Percentiles rank a stretch among this genome's conserved stretches.
Conservation (phyloP, 305 asterid species). For the Solanum hybrid region DNA sequence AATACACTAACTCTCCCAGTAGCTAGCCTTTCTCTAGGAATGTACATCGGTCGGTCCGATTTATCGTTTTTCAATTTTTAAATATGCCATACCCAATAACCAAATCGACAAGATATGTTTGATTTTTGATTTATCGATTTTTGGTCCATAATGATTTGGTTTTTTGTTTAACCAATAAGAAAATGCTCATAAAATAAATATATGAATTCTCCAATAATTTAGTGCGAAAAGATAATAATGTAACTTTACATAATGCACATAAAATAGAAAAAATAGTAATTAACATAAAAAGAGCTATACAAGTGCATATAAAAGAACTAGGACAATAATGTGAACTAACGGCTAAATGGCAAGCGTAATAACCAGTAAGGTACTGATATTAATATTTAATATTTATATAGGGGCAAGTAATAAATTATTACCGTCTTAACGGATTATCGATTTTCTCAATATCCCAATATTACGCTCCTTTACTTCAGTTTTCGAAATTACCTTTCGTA, state of each 20-base stretch:
- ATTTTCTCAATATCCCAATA: too few relatives aligned
- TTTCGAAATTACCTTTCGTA: background rate
- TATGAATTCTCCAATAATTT: background rate
- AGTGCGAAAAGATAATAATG: too few relatives aligned
- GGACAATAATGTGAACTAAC: too few relatives aligned
- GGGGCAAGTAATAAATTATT: background rate
- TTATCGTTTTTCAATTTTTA: too few relatives aligned
- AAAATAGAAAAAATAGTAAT: too few relatives aligned
- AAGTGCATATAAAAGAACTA: background rate
- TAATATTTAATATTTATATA: too few relatives aligned
- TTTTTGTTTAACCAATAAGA: too few relatives aligned
- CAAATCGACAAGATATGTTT: background rate
- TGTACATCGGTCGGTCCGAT: too few relatives aligned
- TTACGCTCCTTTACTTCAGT: too few relatives aligned
- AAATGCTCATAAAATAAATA: background rate
- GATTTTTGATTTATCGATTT: background rate
- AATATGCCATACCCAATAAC: background rate
- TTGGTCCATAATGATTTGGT: background rate
- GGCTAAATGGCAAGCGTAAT: rapidly evolving
- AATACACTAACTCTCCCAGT: background rate
- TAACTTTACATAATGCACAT: background rate
- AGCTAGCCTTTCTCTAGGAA: background rate
- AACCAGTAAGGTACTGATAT: too few relatives aligned
- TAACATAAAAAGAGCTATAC: background rate
- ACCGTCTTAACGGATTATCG: rapidly evolving